Evolutionary conservation across 768 basidiomycete species (phyloP).

Genomic region (Hypsizygus marmoreus): DNA sequence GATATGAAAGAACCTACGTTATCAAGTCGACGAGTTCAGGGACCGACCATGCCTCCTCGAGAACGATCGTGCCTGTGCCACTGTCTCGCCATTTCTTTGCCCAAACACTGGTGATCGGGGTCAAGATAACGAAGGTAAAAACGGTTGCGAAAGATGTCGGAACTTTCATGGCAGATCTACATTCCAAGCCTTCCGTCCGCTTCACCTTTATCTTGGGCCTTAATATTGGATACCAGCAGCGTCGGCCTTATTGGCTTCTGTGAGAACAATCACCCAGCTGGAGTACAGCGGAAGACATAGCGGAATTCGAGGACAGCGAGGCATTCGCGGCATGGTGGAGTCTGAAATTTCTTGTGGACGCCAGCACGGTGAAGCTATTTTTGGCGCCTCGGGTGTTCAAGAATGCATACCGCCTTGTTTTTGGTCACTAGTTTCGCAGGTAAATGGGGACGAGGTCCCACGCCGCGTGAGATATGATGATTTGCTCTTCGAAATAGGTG

Average conservation of each 20-base stretch:
- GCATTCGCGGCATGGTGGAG: background rate
- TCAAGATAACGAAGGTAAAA: background rate
- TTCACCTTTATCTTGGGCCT: too few relatives aligned
- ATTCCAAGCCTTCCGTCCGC: too few relatives aligned
- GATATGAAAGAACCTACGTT: constrained; percentile 18
- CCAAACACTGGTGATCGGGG: background rate
- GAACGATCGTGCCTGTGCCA: constrained; percentile 37
- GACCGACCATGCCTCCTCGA: constrained; percentile 44
- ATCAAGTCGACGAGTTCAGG: constrained; percentile 30
- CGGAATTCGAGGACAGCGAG: background rate
- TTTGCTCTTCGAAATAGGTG: too few relatives aligned
- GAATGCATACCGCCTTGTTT: too few relatives aligned
- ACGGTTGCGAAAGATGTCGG: background rate
- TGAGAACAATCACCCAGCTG: constrained; percentile 2
- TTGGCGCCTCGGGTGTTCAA: too few relatives aligned
- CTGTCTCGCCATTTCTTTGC: constrained; percentile 31
- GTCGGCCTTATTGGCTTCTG: background rate
- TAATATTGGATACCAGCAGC: background rate
- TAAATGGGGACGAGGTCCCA: too few relatives aligned
- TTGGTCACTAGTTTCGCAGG: too few relatives aligned
- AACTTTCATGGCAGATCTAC: background rate
- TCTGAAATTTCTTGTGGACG: too few relatives aligned
- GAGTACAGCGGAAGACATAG: background rate
- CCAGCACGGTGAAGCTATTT: too few relatives aligned
- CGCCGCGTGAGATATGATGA: too few relatives aligned